phyloP scores from a whole-genome alignment of 1,284 basidiomycete species.

The Cystobasidiaceae sp. region DNA sequence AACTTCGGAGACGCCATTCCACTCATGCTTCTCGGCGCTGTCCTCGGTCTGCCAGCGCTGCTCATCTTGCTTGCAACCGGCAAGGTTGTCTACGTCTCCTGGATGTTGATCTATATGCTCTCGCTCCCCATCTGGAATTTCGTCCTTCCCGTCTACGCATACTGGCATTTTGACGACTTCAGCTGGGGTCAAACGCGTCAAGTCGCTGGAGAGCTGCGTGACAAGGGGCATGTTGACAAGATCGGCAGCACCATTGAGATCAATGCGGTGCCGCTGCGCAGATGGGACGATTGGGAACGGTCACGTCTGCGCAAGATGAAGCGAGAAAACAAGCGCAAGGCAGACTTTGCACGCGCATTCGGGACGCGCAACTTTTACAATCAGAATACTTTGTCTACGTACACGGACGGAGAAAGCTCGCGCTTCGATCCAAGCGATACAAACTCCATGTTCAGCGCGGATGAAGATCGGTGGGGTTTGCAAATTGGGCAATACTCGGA shows the following conservation, averaged over 20 bases:
- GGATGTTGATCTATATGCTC: slow-evolving; percentile 89
- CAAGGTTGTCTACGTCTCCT: slow-evolving; percentile 91
- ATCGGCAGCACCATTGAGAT: slow-evolving; percentile 54
- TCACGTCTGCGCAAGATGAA: slow-evolving; percentile 86
- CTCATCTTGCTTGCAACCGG: slow-evolving; percentile 89
- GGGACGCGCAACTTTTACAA: slow-evolving; percentile 50
- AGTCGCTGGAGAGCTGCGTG: slow-evolving; percentile 54
- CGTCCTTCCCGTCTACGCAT: slow-evolving; percentile 82
- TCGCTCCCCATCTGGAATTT: slow-evolving; percentile 96
- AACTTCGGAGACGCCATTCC: slow-evolving; percentile 91
- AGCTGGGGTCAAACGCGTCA: slow-evolving; percentile 99
- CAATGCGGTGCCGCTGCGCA: slow-evolving; percentile 71
- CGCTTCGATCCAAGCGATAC: slow-evolving; percentile 46
- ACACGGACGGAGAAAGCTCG: slow-evolving; percentile 60
- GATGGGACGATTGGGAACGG: slow-evolving; percentile 99
- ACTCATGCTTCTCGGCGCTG: slow-evolving; percentile 77
- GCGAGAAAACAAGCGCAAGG: slow-evolving; percentile 77
- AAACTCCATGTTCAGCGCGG: slow-evolving; percentile 62
- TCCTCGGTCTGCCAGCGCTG: slow-evolving; percentile 87
- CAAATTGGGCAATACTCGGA: slow-evolving; percentile 87
- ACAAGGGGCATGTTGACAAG: slow-evolving; percentile 65
- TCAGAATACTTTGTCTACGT: slow-evolving; percentile 22
- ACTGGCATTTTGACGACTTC: slow-evolving; percentile 99
- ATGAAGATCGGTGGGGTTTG: slow-evolving; percentile 87
- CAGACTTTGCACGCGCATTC: slow-evolving; percentile 69